Conservation (phyloP, 2,329 filamentous ascomycete genomes). For the Ceratocystiopsis minuta region DNA sequence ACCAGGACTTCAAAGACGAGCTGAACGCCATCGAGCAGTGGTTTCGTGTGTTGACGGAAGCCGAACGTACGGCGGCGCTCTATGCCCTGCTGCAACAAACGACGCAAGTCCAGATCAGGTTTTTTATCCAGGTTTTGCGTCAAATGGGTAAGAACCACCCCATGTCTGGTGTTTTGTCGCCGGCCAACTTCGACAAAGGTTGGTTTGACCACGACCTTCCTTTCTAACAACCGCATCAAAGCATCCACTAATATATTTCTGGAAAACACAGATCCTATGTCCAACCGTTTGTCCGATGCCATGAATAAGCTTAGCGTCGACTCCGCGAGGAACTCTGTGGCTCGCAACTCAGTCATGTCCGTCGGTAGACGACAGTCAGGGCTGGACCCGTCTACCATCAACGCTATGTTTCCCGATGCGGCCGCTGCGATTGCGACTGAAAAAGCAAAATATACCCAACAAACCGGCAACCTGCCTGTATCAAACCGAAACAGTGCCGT, state of each 20-base stretch:
- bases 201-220: not conserved
- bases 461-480: conserved; percentile 73
- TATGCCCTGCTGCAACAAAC: conserved; percentile 96
- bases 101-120: conserved; percentile 94
- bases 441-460: conserved; percentile 92
- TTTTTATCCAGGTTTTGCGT: conserved; percentile 96
- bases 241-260: conserved; percentile 1
- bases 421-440: conserved; percentile 96
- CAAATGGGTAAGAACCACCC: conserved; percentile 98
- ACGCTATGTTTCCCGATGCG: conserved; percentile 97
- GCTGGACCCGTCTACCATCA: conserved; percentile 85
- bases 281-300: conserved; percentile 82
- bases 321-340: conserved; percentile 69
- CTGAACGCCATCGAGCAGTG: conserved; percentile 97
- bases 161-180: conserved; percentile 88
- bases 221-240: no score
- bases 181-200: conserved; percentile 95
- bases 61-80: conserved; percentile 83
- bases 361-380: conserved; percentile 74
- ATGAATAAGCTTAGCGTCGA: conserved; percentile 91
- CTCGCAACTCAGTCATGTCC: conserved; percentile 60
- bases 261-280: conserved; percentile 66
- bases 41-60: conserved; percentile 94
- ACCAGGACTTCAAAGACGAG: conserved; percentile 99
- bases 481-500: conserved; percentile 87